phyloP scores from a whole-genome alignment of 495 filamentous ascomycete species.

The Penicillium pancosmium region DNA sequence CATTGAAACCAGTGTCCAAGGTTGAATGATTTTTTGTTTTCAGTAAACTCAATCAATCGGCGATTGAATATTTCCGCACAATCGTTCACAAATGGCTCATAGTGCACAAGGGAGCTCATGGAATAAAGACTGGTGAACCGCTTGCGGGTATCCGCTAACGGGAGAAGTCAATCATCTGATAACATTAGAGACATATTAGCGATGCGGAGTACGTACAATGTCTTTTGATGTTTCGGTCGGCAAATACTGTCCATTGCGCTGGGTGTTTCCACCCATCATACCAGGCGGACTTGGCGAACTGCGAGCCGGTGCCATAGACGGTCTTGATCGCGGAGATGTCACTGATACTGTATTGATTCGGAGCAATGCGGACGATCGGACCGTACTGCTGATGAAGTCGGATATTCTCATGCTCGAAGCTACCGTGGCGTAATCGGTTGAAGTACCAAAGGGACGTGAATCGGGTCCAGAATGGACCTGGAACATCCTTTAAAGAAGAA shows the following conservation, averaged over 20 bases:
- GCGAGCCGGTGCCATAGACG: constrained; percentile 47
- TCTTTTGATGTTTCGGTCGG: constrained; percentile 43
- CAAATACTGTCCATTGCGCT: constrained; percentile 41
- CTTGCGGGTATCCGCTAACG: constrained; percentile 36
- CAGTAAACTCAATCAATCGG: constrained; percentile 47
- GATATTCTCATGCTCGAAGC: constrained; percentile 50
- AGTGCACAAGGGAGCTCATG: constrained; percentile 55
- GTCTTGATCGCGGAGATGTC: constrained; percentile 44
- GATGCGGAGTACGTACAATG: constrained; percentile 31
- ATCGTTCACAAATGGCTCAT: constrained; percentile 58
- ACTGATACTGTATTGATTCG: constrained; percentile 54
- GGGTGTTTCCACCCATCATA: constrained; percentile 46
- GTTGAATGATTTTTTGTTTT: constrained; percentile 37
- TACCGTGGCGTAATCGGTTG: constrained; percentile 39
- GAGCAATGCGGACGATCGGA: constrained; percentile 49
- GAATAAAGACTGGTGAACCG: constrained; percentile 51
- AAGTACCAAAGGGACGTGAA: constrained; percentile 62
- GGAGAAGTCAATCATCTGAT: neutral
- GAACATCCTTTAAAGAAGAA: constrained; percentile 46
- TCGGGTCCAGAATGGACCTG: constrained; percentile 55
- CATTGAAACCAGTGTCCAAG: constrained; percentile 58
- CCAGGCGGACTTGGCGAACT: constrained; percentile 44
- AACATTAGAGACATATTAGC: no score
- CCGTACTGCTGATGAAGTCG: constrained; percentile 45
- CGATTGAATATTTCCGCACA: constrained; percentile 50